These are phyloP conservation scores for Triticum monococcum DNA, from an alignment of 176 grass and related monocot species.

Conservation along the genomic window DNA sequence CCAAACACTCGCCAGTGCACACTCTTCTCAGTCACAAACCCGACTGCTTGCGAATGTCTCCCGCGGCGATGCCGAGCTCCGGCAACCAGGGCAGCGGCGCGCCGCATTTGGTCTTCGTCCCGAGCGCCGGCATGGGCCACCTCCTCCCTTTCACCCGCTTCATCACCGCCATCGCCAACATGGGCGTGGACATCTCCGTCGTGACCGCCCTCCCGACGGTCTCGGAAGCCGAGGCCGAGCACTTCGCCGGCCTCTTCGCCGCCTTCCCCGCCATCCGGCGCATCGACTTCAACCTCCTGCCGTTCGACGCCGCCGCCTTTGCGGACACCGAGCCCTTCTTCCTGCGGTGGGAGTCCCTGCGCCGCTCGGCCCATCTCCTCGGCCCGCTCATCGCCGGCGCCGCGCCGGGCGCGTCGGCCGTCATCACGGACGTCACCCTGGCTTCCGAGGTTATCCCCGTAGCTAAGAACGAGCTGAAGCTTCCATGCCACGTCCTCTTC, in stretches of 20 bases:
- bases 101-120: slow-evolving; percentile 52
- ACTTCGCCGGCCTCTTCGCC: slow-evolving; percentile 34
- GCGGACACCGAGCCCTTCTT: slow-evolving; percentile 46
- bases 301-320: slow-evolving; percentile 8
- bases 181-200: slow-evolving; percentile 50
- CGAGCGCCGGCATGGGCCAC: slow-evolving; percentile 81
- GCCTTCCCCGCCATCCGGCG: slow-evolving; percentile 42
- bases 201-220: slow-evolving; percentile 50
- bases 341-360: slow-evolving; percentile 46
- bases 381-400: slow-evolving; percentile 26
- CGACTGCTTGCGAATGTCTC: neutral
- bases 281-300: slow-evolving; percentile 46
- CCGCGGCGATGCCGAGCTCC: neutral
- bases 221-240: slow-evolving; percentile 42
- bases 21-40: too few species aligned
- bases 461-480: neutral
- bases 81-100: neutral
- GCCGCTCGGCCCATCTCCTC: slow-evolving; percentile 55
- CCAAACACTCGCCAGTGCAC: too few species aligned
- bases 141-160: slow-evolving; percentile 56
- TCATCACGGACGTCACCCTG: slow-evolving; percentile 43
- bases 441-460: slow-evolving; percentile 39
- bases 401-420: slow-evolving; percentile 26
- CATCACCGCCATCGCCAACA: slow-evolving; percentile 26
- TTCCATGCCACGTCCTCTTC: slow-evolving; percentile 55